Evolutionary conservation across 2,329 filamentous ascomycete species (phyloP).

Genomic region (Trichophaea hybrida): DNA sequence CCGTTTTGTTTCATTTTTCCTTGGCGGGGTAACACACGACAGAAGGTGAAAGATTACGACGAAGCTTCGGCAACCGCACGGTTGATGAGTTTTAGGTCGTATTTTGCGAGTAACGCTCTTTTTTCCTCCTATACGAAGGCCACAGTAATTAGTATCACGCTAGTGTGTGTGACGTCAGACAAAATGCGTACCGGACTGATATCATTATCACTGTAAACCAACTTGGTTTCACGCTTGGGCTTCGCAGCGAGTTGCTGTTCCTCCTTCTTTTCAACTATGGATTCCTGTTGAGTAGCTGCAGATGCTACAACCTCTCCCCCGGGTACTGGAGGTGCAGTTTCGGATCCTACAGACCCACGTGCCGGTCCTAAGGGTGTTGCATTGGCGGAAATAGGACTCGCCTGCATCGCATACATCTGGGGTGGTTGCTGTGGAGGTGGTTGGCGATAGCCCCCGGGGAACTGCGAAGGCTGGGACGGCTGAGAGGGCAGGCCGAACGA

Average conservation of each 20-base stretch:
- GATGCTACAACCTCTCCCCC: not conserved
- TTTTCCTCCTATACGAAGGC: slow-evolving; percentile 20
- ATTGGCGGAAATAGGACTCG: not conserved
- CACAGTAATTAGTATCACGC: not conserved
- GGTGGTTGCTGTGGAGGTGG: not conserved
- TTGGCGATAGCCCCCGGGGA: not conserved
- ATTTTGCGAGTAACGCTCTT: slow-evolving; percentile 18
- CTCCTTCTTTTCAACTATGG: slow-evolving; percentile 1
- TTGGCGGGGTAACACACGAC: not conserved
- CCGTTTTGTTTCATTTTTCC: not conserved
- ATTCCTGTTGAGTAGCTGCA: slow-evolving; percentile 6
- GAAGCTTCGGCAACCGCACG: not conserved
- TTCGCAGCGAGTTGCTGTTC: slow-evolving; percentile 12
- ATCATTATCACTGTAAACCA: slow-evolving; percentile 26
- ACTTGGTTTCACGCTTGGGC: slow-evolving; percentile 25
- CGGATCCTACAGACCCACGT: not conserved
- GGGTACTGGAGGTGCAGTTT: not conserved
- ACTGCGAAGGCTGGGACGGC: not conserved
- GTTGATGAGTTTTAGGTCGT: slow-evolving; percentile 1
- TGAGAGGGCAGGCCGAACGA: slow-evolving; percentile 8
- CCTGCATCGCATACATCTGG: not conserved
- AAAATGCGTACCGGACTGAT: slow-evolving; percentile 26
- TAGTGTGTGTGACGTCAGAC: not conserved
- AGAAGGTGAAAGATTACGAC: not conserved
- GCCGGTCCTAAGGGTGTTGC: not conserved